A percentile compares a stretch with the other conserved stretches of the same genome.
phyloP scores from a whole-genome alignment of 2,329 filamentous ascomycete species.

The Paracorniculantispora psalliotae region DNA sequence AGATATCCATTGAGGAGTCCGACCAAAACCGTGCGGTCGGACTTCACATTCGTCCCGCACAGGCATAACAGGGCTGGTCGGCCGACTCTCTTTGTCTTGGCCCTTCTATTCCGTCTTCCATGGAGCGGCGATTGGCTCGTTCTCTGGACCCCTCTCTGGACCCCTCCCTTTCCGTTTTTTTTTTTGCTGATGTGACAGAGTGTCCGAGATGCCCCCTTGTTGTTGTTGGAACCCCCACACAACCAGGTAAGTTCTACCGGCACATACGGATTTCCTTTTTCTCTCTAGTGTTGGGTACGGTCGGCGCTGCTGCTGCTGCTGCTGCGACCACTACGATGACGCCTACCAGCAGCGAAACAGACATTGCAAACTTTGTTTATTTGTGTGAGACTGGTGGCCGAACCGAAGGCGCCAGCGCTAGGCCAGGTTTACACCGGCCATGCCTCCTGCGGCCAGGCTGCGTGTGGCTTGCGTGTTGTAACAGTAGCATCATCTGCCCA shows the following conservation, averaged over 20 bases:
- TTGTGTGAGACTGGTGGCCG: slow-evolving; percentile 9
- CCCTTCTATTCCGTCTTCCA: not conserved
- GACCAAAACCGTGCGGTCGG: not conserved
- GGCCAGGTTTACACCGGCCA: not conserved
- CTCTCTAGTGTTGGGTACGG: not conserved
- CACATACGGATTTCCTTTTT: not conserved
- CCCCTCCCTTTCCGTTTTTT: not conserved
- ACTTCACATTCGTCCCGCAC: not conserved
- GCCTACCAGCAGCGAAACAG: not conserved
- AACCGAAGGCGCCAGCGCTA: not conserved
- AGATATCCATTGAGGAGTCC: not conserved
- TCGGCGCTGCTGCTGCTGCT: not conserved
- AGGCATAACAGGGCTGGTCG: not conserved
- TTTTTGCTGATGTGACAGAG: not conserved
- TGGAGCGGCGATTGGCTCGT: not conserved
- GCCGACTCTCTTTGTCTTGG: not conserved
- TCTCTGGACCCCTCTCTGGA: not conserved
- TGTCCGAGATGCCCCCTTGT: not conserved
- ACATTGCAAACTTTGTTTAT: too few species aligned
- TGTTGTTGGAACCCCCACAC: not conserved
- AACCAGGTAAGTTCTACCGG: not conserved
- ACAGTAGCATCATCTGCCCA: not conserved
- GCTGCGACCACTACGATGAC: not conserved
- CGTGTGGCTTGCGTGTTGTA: not conserved
- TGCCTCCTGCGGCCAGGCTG: not conserved